phyloP scores from a whole-genome alignment of 371 early-diverging fungal genomes.

The Rhizopus sp. region DNA sequence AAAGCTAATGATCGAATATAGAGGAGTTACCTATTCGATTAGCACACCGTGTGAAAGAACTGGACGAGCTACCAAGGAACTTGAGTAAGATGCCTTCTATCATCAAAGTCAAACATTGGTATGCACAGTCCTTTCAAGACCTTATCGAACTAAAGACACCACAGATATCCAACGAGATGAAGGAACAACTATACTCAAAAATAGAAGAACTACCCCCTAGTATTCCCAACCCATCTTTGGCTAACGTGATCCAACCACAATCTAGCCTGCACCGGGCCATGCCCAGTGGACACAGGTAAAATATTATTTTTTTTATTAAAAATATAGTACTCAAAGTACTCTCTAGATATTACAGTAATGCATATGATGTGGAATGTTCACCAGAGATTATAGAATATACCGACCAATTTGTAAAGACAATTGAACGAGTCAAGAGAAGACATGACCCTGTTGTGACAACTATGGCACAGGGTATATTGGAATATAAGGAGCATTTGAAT shows the following conservation, averaged over 20 bases:
- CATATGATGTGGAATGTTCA: conserved; percentile 64
- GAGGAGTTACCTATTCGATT: conserved; percentile 95
- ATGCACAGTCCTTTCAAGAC: conserved; percentile 87
- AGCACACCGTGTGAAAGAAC: conserved; percentile 94
- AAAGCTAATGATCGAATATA: conserved; percentile 13
- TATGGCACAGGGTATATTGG: conserved; percentile 89
- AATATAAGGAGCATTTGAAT: conserved; percentile 79
- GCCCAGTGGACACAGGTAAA: conserved; percentile 43
- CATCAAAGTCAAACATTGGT: conserved; percentile 91
- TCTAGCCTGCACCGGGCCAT: conserved; percentile 22
- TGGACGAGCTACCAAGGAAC: conserved; percentile 86
- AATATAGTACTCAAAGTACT: neutral
- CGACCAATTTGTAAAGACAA: conserved; percentile 77
- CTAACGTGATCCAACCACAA: conserved; percentile 15
- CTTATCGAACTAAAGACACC: conserved; percentile 73
- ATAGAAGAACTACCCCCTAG: conserved; percentile 46
- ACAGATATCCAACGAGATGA: conserved; percentile 47
- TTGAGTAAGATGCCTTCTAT: conserved; percentile 92
- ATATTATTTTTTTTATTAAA: neutral
- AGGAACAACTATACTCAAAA: conserved; percentile 27
- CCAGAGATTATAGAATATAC: conserved; percentile 80
- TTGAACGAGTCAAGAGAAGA: conserved; percentile 89
- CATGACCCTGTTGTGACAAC: conserved; percentile 95
- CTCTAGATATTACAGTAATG: conserved; percentile 60
- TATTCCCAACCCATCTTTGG: conserved; percentile 66